These are phyloP conservation scores for Peltaster fructicola DNA, from an alignment of 2,329 filamentous ascomycete genomes.

Conservation along the genomic window DNA sequence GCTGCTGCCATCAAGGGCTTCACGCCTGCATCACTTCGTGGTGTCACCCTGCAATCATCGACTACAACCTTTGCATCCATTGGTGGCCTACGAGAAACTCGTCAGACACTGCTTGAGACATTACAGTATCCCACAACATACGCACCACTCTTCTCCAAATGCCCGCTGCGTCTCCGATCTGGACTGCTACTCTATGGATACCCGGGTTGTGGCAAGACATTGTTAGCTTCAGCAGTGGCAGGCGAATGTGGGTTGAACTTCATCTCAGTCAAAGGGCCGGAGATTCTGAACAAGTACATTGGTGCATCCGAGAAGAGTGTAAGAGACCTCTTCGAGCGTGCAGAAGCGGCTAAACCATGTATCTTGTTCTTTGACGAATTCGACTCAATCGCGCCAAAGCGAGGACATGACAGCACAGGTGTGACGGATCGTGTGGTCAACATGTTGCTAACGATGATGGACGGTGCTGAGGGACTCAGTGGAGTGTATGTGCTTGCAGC, in stretches of 20 bases:
- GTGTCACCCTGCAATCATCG: conserved; percentile 83
- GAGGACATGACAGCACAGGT: conserved; percentile 90
- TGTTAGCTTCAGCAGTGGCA: conserved; percentile 90
- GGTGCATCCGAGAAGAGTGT: conserved; percentile 94
- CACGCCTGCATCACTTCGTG: conserved; percentile 83
- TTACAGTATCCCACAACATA: conserved; percentile 96
- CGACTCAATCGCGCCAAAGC: conserved; percentile 90
- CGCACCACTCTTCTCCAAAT: conserved; percentile 91
- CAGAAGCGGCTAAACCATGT: conserved; percentile 76
- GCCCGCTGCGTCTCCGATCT: conserved; percentile 82
- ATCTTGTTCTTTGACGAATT: conserved; percentile 98
- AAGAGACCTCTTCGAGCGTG: conserved; percentile 83
- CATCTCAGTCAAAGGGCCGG: conserved; percentile 93
- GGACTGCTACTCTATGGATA: conserved; percentile 87
- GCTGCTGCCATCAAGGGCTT: conserved; percentile 74
- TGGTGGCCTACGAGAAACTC: conserved; percentile 69
- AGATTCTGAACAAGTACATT: conserved; percentile 98
- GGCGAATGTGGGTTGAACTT: conserved; percentile 97
- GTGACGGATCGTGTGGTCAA: conserved; percentile 99
- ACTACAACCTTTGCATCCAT: conserved; percentile 87
- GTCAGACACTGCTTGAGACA: conserved; percentile 84
- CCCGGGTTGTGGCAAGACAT: conserved; percentile 89
- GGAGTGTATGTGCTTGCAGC: conserved; percentile 95
- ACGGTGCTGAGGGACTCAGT: conserved; percentile 83
- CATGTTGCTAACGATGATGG: conserved; percentile 96